Evolutionary conservation across 345 rosid genomes (phyloP).

Genomic region (Chamaenerion angustifolium): DNA sequence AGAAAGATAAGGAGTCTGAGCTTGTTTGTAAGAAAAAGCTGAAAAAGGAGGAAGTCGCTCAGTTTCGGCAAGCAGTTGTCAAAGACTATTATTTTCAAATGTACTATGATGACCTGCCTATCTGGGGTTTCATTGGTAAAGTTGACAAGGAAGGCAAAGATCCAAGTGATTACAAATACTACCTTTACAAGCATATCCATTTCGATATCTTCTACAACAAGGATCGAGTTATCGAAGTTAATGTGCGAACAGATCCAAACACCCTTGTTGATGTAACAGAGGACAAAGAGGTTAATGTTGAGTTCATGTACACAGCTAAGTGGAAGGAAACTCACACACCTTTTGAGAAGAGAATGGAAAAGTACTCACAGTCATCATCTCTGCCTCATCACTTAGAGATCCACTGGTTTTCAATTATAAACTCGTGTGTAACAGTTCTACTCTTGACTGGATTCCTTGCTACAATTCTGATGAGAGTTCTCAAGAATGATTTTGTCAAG

Average conservation of each 20-base stretch:
- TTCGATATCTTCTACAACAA: constrained; percentile 29
- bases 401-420: constrained; percentile 38
- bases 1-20: constrained; percentile 8
- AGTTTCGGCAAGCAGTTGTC: constrained; percentile 10
- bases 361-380: constrained; percentile 29
- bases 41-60: constrained; percentile 11
- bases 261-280: constrained; percentile 26
- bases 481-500: constrained; percentile 38
- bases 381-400: constrained; percentile 36
- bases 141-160: constrained; percentile 30
- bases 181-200: constrained; percentile 25
- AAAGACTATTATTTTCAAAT: constrained; percentile 33
- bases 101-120: constrained; percentile 39
- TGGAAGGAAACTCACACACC: constrained; percentile 34
- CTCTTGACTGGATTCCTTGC: constrained; percentile 38
- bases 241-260: constrained; percentile 22
- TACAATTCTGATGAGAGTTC: constrained; percentile 38
- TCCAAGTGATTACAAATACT: constrained; percentile 27
- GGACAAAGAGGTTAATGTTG: constrained; percentile 29
- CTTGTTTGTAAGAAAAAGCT: constrained; percentile 7
- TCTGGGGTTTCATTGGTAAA: constrained; percentile 39
- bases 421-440: constrained; percentile 38
- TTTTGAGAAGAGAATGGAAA: constrained; percentile 37
- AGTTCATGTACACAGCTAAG: constrained; percentile 28
- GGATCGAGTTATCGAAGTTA: constrained; percentile 31